Evolutionary conservation across 2,329 filamentous ascomycete species (phyloP), one percentile per base, ranked within the genome.

Genomic region (Bretziella fagacearum): DNA sequence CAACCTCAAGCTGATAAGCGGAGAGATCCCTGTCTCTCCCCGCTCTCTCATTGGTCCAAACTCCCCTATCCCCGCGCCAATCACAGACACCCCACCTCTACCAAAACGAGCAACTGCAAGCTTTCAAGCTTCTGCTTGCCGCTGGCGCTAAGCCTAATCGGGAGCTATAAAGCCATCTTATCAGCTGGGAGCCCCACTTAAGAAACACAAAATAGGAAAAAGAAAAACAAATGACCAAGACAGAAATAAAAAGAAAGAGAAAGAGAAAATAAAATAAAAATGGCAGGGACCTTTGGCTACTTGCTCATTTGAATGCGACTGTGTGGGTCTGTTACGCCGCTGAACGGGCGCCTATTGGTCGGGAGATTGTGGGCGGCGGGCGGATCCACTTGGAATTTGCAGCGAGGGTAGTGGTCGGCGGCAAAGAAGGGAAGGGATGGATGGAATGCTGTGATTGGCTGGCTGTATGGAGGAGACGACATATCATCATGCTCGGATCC

Each of bases 71-170:
- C 26, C 40, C 29, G 40, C 40, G 40, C 23, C n/a, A 43, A 43
- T 30, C 20, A 39, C 35, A n/a, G 23, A 43, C 7, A 43, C 15
- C 26, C n/a, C 26, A 32, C 8, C 3, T 32, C 40, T 6, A 18
- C 26, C 26, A 32, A 43, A 43, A 30, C 26, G n/a, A 43, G 26
- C n/a, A 43, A 42, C 15, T 43, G 40, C 40, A 43, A 43, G 26
- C 40, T 43, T 43, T 39, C 15, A 39, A 39, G 35, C 35, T 39
- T 39, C 37, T 37, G 18, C 27, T 49, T 45, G 27, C 47, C 47
- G 47, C 47, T 41, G 26, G 27, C 47, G 47, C 47, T 49, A 49
- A 46, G 13, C 47, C 42, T 27, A 41, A 20, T 49, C 27, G n/a
- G 42, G 27, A 23, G 32, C 22, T n/a, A 45, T 13, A 44, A 17